phyloP scores from a whole-genome alignment of 192 early-diverging fungal species.

The Piromyces sp. region DNA sequence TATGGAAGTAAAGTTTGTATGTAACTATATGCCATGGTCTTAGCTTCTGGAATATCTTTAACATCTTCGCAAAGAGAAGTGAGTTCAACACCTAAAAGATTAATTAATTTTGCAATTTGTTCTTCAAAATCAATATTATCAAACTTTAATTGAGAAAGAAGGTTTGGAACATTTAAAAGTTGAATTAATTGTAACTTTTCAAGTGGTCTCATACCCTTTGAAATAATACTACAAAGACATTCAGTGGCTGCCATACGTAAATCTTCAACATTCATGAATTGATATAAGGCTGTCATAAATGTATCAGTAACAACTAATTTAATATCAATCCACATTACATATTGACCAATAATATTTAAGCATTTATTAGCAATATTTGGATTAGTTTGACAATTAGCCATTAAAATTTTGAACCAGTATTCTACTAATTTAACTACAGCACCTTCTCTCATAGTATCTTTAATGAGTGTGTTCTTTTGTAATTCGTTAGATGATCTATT shows the following conservation, averaged over 20 bases:
- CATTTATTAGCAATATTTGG: slow-evolving; percentile 43
- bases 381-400: slow-evolving; percentile 28
- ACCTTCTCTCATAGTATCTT: slow-evolving; percentile 74
- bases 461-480: slow-evolving; percentile 61
- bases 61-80: slow-evolving; percentile 40
- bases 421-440: slow-evolving; percentile 53
- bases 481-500: slow-evolving; percentile 45
- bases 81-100: slow-evolving; percentile 54
- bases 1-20: slow-evolving; percentile 61
- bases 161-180: slow-evolving; percentile 37
- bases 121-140: slow-evolving; percentile 52
- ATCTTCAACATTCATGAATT: slow-evolving; percentile 28
- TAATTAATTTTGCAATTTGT: slow-evolving; percentile 49
- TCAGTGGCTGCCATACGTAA: slow-evolving; percentile 59
- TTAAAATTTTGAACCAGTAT: slow-evolving; percentile 59
- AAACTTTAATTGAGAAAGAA: slow-evolving; percentile 17
- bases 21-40: slow-evolving; percentile 33
- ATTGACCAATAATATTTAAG: slow-evolving; percentile 61
- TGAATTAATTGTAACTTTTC: slow-evolving; percentile 81
- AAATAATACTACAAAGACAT: slow-evolving; percentile 69
- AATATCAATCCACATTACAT: slow-evolving; percentile 92
- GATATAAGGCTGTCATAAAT: slow-evolving; percentile 59
- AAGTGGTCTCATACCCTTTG: slow-evolving; percentile 77
- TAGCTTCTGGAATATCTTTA: slow-evolving; percentile 13
- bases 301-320: slow-evolving; percentile 67